Evolutionary conservation across 2,329 filamentous ascomycete genomes (phyloP).

Genomic region (Ustilaginoidea virens): DNA sequence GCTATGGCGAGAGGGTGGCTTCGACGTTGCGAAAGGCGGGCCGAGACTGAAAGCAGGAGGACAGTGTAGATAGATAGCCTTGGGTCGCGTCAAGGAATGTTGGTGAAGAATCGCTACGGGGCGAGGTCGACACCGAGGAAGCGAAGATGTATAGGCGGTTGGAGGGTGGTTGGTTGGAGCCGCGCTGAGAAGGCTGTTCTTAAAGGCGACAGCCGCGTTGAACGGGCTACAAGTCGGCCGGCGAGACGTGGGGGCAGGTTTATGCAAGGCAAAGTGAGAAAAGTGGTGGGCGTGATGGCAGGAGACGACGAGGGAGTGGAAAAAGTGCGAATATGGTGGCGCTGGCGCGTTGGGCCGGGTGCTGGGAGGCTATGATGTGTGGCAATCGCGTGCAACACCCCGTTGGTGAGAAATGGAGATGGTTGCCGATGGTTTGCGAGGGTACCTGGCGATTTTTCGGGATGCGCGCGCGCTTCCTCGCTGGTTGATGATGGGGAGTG

Average conservation of each 20-base stretch:
- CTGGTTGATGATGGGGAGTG: constrained; percentile 35
- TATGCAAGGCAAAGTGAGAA: constrained; percentile 4
- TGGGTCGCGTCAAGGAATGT: constrained; percentile 12
- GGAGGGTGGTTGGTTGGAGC: no score
- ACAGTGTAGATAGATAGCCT: not conserved
- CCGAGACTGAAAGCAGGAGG: constrained; percentile 2
- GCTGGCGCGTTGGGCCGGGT: constrained; percentile 26
- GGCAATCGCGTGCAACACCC: constrained; percentile 39
- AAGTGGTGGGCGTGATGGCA: constrained; percentile 4
- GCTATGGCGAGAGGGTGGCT: not conserved
- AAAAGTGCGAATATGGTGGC: constrained; percentile 27
- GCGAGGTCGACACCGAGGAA: no score
- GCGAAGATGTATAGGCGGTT: no score
- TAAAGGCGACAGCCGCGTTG: constrained; percentile 4
- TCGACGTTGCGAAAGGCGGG: not conserved
- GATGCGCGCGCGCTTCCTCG: constrained; percentile 37
- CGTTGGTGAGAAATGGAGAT: constrained; percentile 37
- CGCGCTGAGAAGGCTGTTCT: constrained; percentile 11
- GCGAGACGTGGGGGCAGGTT: constrained; percentile 8
- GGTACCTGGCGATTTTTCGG: constrained; percentile 44
- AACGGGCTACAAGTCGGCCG: constrained; percentile 3
- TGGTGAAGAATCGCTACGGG: no score
- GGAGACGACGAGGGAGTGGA: constrained; percentile 12
- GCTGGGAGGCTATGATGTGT: constrained; percentile 26
- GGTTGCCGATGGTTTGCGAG: constrained; percentile 42